These are phyloP conservation scores for Sclerotinia spermophila DNA, from an alignment of 2,329 filamentous ascomycete genomes.

Conservation along the genomic window DNA sequence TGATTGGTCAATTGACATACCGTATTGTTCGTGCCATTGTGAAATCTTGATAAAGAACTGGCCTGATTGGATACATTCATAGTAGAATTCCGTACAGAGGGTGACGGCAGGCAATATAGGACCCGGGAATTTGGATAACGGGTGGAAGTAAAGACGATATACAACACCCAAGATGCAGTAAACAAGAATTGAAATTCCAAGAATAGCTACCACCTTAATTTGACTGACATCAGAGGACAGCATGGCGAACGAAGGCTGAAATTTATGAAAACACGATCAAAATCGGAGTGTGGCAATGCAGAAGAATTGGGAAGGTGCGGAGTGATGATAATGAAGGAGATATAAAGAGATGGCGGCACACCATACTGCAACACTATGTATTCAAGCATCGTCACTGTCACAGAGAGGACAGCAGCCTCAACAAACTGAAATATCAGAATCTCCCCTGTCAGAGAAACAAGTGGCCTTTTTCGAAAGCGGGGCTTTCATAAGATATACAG, in stretches of 20 bases:
- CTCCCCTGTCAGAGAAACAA: not conserved
- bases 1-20: not conserved
- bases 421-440: not conserved
- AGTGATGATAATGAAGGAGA: not conserved
- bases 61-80: slow-evolving; percentile 11
- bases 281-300: not conserved
- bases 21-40: slow-evolving; percentile 9
- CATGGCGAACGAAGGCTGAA: not conserved
- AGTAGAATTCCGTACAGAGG: slow-evolving; percentile 6
- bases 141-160: slow-evolving; percentile 20
- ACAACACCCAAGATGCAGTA: slow-evolving; percentile 10
- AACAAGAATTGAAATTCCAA: slow-evolving; percentile 3
- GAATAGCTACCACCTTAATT: not conserved
- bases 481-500: not conserved
- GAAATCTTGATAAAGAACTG: slow-evolving; percentile 3
- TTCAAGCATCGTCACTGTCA: not conserved
- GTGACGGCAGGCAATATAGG: slow-evolving; percentile 15
- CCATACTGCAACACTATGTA: not conserved
- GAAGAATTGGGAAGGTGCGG: slow-evolving; percentile 1
- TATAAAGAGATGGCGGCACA: not conserved
- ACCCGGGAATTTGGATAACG: slow-evolving; percentile 14
- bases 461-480: not conserved
- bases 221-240: not conserved
- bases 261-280: not conserved
- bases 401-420: not conserved